Conservation (phyloP, 1,139 yeast genomes). For the Waltiozyma sp. region DNA sequence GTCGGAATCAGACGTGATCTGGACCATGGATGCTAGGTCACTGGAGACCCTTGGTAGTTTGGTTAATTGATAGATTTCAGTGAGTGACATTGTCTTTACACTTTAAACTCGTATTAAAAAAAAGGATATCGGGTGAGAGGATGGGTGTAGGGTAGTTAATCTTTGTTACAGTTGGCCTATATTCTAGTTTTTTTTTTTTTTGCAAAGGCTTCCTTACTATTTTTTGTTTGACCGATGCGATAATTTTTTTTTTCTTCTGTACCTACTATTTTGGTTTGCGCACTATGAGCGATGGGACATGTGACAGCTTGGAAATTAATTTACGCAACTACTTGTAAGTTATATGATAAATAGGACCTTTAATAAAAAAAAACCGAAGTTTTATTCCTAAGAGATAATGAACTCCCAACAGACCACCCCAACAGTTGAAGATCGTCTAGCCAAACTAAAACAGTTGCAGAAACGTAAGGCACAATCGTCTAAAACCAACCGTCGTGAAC, state of each 20-base stretch:
- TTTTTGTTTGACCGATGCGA: not conserved
- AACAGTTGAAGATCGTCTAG: slow-evolving; percentile 4
- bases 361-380: too few species aligned
- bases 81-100: slow-evolving; percentile 11
- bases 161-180: too few species aligned
- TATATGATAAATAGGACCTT: too few species aligned
- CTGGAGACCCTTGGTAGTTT: slow-evolving; percentile 18
- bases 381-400: too few species aligned
- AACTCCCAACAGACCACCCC: not conserved
- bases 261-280: not conserved
- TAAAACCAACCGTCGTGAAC: slow-evolving; percentile 29
- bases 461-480: slow-evolving; percentile 21
- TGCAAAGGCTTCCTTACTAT: not conserved
- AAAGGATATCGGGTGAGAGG: too few species aligned
- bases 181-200: too few species aligned
- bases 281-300: too few species aligned
- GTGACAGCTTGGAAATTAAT: too few species aligned
- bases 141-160: too few species aligned
- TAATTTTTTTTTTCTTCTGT: not conserved
- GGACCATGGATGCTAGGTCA: slow-evolving; percentile 7
- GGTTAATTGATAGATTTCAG: slow-evolving; percentile 13
- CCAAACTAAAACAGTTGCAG: slow-evolving; percentile 22
- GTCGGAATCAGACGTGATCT: slow-evolving; percentile 7
- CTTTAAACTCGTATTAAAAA: not conserved
- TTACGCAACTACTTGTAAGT: too few species aligned